These are phyloP conservation scores for Mortierella sp. DNA, from an alignment of 371 early-diverging fungal genomes.

Conservation along the genomic window DNA sequence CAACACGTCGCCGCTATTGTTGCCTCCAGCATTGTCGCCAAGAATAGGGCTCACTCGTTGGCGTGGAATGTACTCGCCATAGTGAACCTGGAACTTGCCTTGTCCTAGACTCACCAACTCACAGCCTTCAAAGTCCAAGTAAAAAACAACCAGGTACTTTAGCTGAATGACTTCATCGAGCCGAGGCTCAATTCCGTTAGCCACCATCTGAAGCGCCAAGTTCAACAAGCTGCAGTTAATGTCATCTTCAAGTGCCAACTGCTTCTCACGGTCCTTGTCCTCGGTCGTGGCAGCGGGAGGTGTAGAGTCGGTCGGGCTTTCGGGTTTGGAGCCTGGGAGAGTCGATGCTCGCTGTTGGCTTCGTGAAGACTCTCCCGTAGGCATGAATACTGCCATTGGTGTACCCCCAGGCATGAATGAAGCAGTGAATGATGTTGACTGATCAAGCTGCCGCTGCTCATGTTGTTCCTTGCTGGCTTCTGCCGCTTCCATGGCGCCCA, in stretches of 20 bases:
- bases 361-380: conserved; percentile 22
- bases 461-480: neutral
- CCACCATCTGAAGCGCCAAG: conserved; percentile 52
- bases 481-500: neutral
- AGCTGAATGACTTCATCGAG: conserved; percentile 50
- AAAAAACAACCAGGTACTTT: conserved; percentile 51
- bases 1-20: neutral
- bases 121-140: conserved; percentile 50
- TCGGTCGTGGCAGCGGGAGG: conserved; percentile 7
- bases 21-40: neutral
- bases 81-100: conserved; percentile 45
- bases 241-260: conserved; percentile 47
- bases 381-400: conserved; percentile 6
- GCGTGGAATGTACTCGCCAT: conserved; percentile 51
- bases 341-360: conserved; percentile 32
- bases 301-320: neutral
- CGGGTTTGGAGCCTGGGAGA: conserved; percentile 1
- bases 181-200: conserved; percentile 48
- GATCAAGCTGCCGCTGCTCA: neutral
- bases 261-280: conserved; percentile 18
- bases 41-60: conserved; percentile 30
- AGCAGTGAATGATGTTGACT: neutral
- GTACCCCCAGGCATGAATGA: conserved; percentile 12
- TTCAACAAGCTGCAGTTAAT: conserved; percentile 42
- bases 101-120: conserved; percentile 37